Evolutionary conservation across 2,329 filamentous ascomycete genomes (phyloP), one percentile per base, ranked within the genome.

Genomic region (Aspergillus caelatus): DNA sequence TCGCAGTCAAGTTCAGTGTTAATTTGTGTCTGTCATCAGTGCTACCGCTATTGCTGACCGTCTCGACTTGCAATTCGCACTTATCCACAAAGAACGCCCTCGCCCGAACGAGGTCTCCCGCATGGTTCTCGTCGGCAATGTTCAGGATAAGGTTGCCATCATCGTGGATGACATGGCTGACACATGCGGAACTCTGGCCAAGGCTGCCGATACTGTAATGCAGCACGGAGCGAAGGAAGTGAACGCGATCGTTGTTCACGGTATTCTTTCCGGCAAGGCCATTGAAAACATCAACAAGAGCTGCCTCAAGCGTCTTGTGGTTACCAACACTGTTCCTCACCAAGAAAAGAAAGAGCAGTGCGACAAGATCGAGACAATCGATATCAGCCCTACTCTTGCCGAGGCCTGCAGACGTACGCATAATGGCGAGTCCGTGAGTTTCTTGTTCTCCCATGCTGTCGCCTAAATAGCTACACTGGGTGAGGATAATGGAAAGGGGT

Each of bases 81-180:
- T 98, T 60, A 98, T 98, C 71, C 94, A 97, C 86, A 97, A 98
- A 83, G 94, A 97, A 81, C 91, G 94, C 62, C 91, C 93, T 7
- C 88, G 92, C n/a, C 89, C 89, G 64, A 96, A 96, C 73, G 93
- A 96, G 75, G 93, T 97, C 65, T 93, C 91, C 11, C 90, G 92
- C 72, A 96, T 97, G 93, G 92, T 93, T 0, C 89, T 99, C n/a
- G 94, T 98, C 57, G 95, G 95, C 69, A 93, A 96, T 69, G 95
- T 98, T 54, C 86, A 89, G 69, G 91, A 92, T 81, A 95, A 95
- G 82, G 89, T 94, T 34, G 94, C 94, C 64, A 97, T 99, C 74
- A 89, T 99, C 56, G 94, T 99, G 55, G 94, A 98, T 77, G 94
- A 98, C 77, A 97, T 98, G 93, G 94, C 94, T 36, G 94, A 98